These are phyloP conservation scores for Aspergillus fructus DNA, from an alignment of 2,329 filamentous ascomycete genomes.

Conservation along the genomic window DNA sequence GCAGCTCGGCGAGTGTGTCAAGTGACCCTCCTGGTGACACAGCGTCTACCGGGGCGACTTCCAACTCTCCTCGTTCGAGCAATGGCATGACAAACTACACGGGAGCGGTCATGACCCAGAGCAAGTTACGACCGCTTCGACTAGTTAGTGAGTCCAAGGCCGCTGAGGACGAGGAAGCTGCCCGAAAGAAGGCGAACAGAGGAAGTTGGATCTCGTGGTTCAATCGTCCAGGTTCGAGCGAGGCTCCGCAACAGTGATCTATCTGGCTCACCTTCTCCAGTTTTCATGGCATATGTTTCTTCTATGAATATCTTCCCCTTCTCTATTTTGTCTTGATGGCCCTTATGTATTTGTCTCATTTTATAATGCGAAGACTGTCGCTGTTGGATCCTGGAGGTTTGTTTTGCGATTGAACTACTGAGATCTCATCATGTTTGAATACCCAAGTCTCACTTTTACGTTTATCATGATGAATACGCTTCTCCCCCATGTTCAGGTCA, in stretches of 20 bases:
- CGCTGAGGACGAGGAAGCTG: constrained; percentile 43
- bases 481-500: constrained; percentile 1
- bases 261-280: constrained; percentile 2
- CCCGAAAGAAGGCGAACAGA: constrained; percentile 46
- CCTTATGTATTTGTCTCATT: neutral
- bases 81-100: constrained; percentile 69
- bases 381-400: constrained; percentile 2
- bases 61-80: constrained; percentile 61
- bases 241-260: constrained; percentile 19
- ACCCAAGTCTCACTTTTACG: constrained; percentile 14
- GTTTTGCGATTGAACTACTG: constrained; percentile 11
- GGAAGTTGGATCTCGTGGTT: constrained; percentile 51
- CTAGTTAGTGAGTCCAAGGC: constrained; percentile 60
- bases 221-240: constrained; percentile 36
- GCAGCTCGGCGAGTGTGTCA: constrained; percentile 64
- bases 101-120: constrained; percentile 60
- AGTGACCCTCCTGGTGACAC: constrained; percentile 50
- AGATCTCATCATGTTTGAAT: constrained; percentile 20
- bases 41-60: constrained; percentile 46
- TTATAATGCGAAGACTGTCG: neutral
- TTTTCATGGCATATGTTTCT: constrained; percentile 4
- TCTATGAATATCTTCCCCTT: neutral
- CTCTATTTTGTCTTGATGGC: constrained; percentile 5
- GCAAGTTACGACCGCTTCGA: constrained; percentile 79
- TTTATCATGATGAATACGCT: constrained; percentile 14